A percentile compares a stretch with the other conserved stretches of the same genome.
These are phyloP conservation scores for Teunomyces gatunensis DNA, from an alignment of 805 yeast species.

Conservation along the genomic window DNA sequence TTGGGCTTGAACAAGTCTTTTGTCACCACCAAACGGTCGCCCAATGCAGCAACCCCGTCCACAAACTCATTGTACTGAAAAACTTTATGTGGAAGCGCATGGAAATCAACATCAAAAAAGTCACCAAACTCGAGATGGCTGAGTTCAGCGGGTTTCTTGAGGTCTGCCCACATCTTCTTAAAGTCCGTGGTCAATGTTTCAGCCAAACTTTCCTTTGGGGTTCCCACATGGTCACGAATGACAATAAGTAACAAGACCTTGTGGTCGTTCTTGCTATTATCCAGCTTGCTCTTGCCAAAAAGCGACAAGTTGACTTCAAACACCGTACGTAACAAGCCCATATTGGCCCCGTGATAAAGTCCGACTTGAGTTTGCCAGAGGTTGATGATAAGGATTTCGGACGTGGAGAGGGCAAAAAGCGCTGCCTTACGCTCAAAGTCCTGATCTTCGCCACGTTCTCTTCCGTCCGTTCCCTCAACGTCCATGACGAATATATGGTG, in stretches of 20 bases:
- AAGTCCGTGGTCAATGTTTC: conserved; percentile 70
- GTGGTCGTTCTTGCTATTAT: conserved; percentile 48
- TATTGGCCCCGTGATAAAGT: conserved; percentile 93
- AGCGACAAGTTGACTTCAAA: conserved; percentile 90
- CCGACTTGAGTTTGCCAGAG: conserved; percentile 98
- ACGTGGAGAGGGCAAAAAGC: conserved; percentile 86
- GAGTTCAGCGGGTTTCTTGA: conserved; percentile 70
- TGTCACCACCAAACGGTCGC: conserved; percentile 53
- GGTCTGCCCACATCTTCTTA: conserved; percentile 69
- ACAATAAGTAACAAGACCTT: conserved; percentile 79
- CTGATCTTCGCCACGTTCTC: conserved; percentile 97
- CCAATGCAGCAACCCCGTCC: conserved; percentile 57
- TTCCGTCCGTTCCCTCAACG: conserved; percentile 98
- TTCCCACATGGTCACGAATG: conserved; percentile 89
- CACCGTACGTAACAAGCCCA: conserved; percentile 93
- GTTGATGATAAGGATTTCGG: conserved; percentile 86
- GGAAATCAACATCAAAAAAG: conserved; percentile 82
- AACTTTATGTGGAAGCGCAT: conserved; percentile 80
- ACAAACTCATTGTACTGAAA: conserved; percentile 72
- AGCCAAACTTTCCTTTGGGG: conserved; percentile 73
- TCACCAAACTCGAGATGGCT: conserved; percentile 57
- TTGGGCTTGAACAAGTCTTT: conserved; percentile 56
- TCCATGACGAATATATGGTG: conserved; percentile 75
- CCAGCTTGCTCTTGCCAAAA: conserved; percentile 58
- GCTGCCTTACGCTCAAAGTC: conserved; percentile 98